Percentiles rank a stretch among this genome's conserved stretches.
Evolutionary conservation across 2,329 filamentous ascomycete species (phyloP).

Genomic region (Fusarium buharicum): DNA sequence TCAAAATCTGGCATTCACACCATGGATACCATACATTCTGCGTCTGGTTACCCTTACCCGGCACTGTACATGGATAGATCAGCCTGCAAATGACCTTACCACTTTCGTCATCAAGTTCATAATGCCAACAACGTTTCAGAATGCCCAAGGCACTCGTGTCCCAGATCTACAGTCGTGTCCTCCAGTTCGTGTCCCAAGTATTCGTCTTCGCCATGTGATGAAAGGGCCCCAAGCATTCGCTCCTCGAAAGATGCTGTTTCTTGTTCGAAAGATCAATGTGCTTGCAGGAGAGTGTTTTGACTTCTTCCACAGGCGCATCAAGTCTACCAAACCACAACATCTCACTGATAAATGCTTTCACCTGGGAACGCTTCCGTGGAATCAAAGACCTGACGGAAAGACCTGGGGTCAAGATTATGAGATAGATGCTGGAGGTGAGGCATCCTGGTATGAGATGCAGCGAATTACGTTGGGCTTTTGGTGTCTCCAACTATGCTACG

Average conservation of each 20-base stretch:
- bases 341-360: slow-evolving; percentile 15
- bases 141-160: background rate
- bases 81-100: slow-evolving; percentile 2
- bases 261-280: slow-evolving; percentile 10
- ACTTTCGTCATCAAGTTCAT: slow-evolving; percentile 14
- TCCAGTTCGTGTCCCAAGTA: background rate
- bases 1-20: background rate
- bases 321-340: slow-evolving; percentile 8
- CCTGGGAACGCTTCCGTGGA: slow-evolving; percentile 9
- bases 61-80: background rate
- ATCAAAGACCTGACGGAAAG: slow-evolving; percentile 1
- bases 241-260: slow-evolving; percentile 14
- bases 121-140: background rate
- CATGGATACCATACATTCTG: slow-evolving; percentile 27
- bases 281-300: slow-evolving; percentile 18
- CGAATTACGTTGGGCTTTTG: slow-evolving; percentile 21
- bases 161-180: slow-evolving; percentile 15
- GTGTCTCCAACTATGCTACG: slow-evolving; percentile 24
- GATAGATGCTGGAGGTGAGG: slow-evolving; percentile 10
- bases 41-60: slow-evolving; percentile 25
- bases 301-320: slow-evolving; percentile 20
- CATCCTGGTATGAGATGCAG: slow-evolving; percentile 32
- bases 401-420: slow-evolving; percentile 17
- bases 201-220: slow-evolving; percentile 7
- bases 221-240: background rate